phyloP scores from a whole-genome alignment of 2,329 filamentous ascomycete species.

The Verticillium klebahnii region DNA sequence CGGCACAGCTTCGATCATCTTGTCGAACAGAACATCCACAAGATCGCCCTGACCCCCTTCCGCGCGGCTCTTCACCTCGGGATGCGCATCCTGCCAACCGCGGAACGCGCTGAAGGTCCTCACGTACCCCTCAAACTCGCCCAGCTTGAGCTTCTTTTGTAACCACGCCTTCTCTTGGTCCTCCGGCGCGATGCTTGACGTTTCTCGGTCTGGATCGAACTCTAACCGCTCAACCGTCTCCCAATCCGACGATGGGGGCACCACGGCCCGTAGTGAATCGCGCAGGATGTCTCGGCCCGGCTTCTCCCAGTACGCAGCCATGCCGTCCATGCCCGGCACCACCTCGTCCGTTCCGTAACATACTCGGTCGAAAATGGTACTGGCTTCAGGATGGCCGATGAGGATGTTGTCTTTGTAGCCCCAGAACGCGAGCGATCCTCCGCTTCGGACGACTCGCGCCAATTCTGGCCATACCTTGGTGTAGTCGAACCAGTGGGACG shows the following conservation, averaged over 20 bases:
- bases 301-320: constrained; percentile 59
- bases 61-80: constrained; percentile 39
- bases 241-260: constrained; percentile 48
- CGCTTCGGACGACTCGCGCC: constrained; percentile 44
- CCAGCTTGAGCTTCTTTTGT: constrained; percentile 47
- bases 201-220: constrained; percentile 49
- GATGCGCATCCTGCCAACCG: constrained; percentile 54
- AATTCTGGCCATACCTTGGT: constrained; percentile 49
- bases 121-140: constrained; percentile 56
- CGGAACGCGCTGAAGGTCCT: constrained; percentile 57
- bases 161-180: constrained; percentile 38
- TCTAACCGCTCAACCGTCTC: constrained; percentile 45
- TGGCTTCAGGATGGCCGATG: constrained; percentile 46
- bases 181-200: constrained; percentile 23
- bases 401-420: constrained; percentile 63
- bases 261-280: constrained; percentile 43
- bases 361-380: constrained; percentile 48
- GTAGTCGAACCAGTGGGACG: constrained; percentile 65
- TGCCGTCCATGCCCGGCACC: constrained; percentile 36
- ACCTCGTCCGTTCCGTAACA: constrained; percentile 46
- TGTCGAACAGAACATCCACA: constrained; percentile 58
- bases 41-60: constrained; percentile 57
- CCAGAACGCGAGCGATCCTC: constrained; percentile 60
- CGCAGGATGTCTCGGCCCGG: constrained; percentile 53
- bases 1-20: constrained; percentile 48